A percentile compares a stretch with the other conserved stretches of the same genome.
Conservation (phyloP, 108 stramenopile genomes). For the Conticribra guillardii region DNA sequence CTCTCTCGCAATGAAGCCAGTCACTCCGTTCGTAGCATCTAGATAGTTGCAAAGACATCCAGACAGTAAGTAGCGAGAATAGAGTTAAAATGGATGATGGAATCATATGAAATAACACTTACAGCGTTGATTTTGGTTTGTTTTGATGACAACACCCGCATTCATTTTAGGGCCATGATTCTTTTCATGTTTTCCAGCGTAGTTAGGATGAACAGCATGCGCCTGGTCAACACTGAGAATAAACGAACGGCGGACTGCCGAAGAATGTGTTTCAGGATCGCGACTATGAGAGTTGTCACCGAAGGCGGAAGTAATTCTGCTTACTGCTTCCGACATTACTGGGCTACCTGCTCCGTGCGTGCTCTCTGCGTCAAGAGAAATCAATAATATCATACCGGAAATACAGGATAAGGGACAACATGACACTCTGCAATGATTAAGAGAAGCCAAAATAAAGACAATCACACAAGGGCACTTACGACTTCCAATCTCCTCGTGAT, state of each 20-base stretch:
- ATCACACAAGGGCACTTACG: slow-evolving; percentile 4
- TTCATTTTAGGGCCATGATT: slow-evolving; percentile 88
- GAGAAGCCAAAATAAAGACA: no score
- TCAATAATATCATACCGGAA: no score
- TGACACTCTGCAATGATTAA: no score
- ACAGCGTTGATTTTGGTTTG: slow-evolving; percentile 92
- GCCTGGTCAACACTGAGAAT: slow-evolving; percentile 91
- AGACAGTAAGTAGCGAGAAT: background rate
- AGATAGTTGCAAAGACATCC: slow-evolving; percentile 5
- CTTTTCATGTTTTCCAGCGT: slow-evolving; percentile 88
- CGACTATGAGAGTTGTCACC: slow-evolving; percentile 52
- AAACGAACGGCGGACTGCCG: slow-evolving; percentile 73
- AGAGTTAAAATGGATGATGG: no score
- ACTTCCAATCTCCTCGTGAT: slow-evolving; percentile 96
- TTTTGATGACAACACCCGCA: slow-evolving; percentile 91
- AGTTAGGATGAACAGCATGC: slow-evolving; percentile 96
- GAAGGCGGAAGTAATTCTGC: slow-evolving; percentile 72
- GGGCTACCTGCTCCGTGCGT: slow-evolving; percentile 94
- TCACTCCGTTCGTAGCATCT: slow-evolving; percentile 87
- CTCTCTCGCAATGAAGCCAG: slow-evolving; percentile 89
- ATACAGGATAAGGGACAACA: no score
- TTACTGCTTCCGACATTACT: slow-evolving; percentile 83
- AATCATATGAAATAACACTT: slow-evolving; percentile 10
- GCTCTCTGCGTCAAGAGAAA: no score
- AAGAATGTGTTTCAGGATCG: slow-evolving; percentile 56